phyloP scores from a whole-genome alignment of 192 early-diverging fungal genomes.

The Podila clonocystis region DNA sequence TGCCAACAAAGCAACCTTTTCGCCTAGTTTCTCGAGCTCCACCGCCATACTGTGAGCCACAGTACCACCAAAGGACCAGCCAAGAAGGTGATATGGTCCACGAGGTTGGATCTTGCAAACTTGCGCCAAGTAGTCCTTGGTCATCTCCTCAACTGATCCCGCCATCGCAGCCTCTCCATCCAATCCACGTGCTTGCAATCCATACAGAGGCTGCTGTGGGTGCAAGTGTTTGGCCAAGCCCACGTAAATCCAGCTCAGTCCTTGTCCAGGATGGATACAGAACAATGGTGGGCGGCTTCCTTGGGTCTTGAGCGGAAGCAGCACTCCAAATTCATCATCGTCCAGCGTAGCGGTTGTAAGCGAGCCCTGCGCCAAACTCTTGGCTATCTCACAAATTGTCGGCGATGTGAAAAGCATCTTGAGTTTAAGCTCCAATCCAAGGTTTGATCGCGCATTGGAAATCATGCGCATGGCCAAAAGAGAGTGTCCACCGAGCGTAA shows the following conservation, averaged over 20 bases:
- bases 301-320: conserved; percentile 4
- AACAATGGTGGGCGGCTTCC: conserved; percentile 2
- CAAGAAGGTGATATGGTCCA: conserved; percentile 16
- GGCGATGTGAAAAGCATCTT: too few relatives aligned
- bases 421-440: too few relatives aligned
- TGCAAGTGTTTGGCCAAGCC: too few relatives aligned
- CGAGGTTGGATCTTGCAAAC: not conserved
- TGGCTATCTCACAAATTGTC: too few relatives aligned
- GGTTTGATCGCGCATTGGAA: too few relatives aligned
- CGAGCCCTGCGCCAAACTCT: too few relatives aligned
- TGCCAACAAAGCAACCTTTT: conserved; percentile 8
- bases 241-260: too few relatives aligned
- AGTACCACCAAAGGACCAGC: conserved; percentile 18
- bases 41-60: conserved; percentile 9
- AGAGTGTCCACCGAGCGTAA: too few relatives aligned
- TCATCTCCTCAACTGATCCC: conserved; percentile 2
- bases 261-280: not conserved
- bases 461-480: too few relatives aligned
- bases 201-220: not conserved
- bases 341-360: too few relatives aligned
- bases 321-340: not conserved
- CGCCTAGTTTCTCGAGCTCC: conserved; percentile 15
- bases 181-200: conserved; percentile 2
- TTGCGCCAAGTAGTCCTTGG: conserved; percentile 2
- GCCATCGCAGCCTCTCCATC: not conserved